These are phyloP conservation scores for Backusella liffmaniae DNA, from an alignment of 192 early-diverging fungal species.

Conservation along the genomic window DNA sequence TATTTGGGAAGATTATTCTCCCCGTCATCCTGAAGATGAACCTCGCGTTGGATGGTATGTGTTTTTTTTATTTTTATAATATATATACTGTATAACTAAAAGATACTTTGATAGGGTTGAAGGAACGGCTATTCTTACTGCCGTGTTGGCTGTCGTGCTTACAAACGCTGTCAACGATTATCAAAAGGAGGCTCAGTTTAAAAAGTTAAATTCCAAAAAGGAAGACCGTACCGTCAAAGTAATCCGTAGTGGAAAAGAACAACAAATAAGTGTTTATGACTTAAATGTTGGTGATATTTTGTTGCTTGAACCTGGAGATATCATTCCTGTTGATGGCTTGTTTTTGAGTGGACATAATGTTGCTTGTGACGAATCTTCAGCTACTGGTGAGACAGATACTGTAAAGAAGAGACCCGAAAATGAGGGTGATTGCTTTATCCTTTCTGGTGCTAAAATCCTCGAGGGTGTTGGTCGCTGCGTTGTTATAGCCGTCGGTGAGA, in stretches of 20 bases:
- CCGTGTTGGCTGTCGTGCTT: slow-evolving; percentile 87
- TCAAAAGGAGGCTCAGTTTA: slow-evolving; percentile 86
- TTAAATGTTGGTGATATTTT: slow-evolving; percentile 92
- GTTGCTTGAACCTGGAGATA: slow-evolving; percentile 84
- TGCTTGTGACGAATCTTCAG: slow-evolving; percentile 82
- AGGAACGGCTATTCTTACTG: slow-evolving; percentile 80
- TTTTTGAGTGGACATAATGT: slow-evolving; percentile 77
- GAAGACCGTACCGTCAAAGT: slow-evolving; percentile 77
- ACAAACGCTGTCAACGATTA: slow-evolving; percentile 91
- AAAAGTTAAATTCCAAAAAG: slow-evolving; percentile 84
- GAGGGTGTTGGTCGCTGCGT: slow-evolving; percentile 86
- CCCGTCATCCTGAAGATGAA: slow-evolving; percentile 64
- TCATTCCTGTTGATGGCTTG: slow-evolving; percentile 88
- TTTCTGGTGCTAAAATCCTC: slow-evolving; percentile 88
- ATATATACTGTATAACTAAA: background rate
- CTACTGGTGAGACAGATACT: slow-evolving; percentile 89
- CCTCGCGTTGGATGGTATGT: slow-evolving; percentile 75
- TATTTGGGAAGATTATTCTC: slow-evolving; percentile 77
- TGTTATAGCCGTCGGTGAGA: slow-evolving; percentile 79
- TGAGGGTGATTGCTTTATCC: slow-evolving; percentile 70
- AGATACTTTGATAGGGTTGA: slow-evolving; percentile 25
- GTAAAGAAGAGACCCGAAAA: slow-evolving; percentile 72
- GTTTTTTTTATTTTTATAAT: background rate
- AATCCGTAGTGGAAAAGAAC: slow-evolving; percentile 71
- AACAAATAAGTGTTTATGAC: slow-evolving; percentile 74